Evolutionary conservation across 202 grass and related monocot species (phyloP), one percentile per base, ranked within the genome.

Genomic region (Setaria italica): DNA sequence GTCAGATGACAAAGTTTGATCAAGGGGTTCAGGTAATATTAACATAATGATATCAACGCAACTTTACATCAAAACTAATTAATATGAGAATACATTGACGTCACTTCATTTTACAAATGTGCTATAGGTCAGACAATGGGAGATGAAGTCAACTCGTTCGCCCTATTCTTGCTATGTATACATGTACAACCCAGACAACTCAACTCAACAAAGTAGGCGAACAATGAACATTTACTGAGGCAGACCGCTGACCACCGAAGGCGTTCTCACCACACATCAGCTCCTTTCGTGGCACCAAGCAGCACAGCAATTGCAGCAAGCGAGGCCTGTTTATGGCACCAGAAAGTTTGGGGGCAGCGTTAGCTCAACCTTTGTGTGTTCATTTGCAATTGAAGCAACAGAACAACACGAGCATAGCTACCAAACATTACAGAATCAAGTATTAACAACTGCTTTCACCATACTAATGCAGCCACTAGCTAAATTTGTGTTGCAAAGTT

Each of bases 281-380:
- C 88, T 85, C 89, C 87, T 73, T 87, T 92, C 46, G 94, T 90
- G n/a, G 66, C 88, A 30, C 94, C 94, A 71, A 97, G 54, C 56
- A 97, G 45, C 56, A 87, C 33, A 63, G 90, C 90, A 83, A 97
- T 89, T 69, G 92, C 87, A 64, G 92, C 90, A 66, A 97, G 42
- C 37, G 85, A 77, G 41, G 94, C 94, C 94, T 97, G 92, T 80
- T 41, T 8, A 43, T 77, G 30, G 16, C 77, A 88, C 8, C 39
- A 78, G 51, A 70, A 81, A 16, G 3, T 88, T 82, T 14, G 51
- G 35, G 55, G 69, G 13, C 49, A 73, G 37, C 67, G 57, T 85
- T 81, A 90, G 62, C 17, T 3, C 19, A 85, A 39, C 9, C 43
- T 54, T 53, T 68, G 10, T 75, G 9, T 51, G 17, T 51, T 54